Percentiles rank a stretch among this genome's conserved stretches.
Conservation (phyloP, 2,329 filamentous ascomycete genomes). For the Trichophyton verrucosum region DNA sequence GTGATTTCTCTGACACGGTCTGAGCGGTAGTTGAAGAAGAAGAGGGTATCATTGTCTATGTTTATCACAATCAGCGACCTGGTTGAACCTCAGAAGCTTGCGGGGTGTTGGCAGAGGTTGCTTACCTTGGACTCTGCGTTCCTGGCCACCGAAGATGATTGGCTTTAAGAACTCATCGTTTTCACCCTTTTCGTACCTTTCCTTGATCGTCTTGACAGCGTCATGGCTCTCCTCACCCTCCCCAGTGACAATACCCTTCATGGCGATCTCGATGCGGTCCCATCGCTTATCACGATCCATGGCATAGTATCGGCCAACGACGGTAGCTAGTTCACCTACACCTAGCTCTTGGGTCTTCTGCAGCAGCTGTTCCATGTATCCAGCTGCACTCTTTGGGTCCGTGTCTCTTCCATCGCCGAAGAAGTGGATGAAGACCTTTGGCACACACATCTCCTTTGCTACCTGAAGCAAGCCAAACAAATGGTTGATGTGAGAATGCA, state of each 20-base stretch:
- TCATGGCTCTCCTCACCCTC: constrained; percentile 80
- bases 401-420: constrained; percentile 97
- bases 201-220: constrained; percentile 73
- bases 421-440: constrained; percentile 96
- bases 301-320: constrained; percentile 92
- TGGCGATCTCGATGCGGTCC: constrained; percentile 81
- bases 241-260: constrained; percentile 74
- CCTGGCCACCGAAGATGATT: constrained; percentile 82
- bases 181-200: constrained; percentile 75
- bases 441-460: constrained; percentile 76
- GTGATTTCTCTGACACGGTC: constrained; percentile 95
- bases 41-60: constrained; percentile 77
- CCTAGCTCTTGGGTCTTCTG: constrained; percentile 73
- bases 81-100: background rate
- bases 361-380: constrained; percentile 77
- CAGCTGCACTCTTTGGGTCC: constrained; percentile 84
- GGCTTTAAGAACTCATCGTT: constrained; percentile 97
- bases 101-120: background rate
- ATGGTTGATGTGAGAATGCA: constrained; percentile 92
- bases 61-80: background rate
- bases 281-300: constrained; percentile 99
- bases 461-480: constrained; percentile 76
- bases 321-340: constrained; percentile 73
- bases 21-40: constrained; percentile 99
- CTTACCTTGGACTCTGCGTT: constrained; percentile 70